Percentiles rank a stretch among this genome's conserved stretches.
phyloP scores from a whole-genome alignment of 2,329 filamentous ascomycete genomes.

The Pseudogymnoascus sp. region DNA sequence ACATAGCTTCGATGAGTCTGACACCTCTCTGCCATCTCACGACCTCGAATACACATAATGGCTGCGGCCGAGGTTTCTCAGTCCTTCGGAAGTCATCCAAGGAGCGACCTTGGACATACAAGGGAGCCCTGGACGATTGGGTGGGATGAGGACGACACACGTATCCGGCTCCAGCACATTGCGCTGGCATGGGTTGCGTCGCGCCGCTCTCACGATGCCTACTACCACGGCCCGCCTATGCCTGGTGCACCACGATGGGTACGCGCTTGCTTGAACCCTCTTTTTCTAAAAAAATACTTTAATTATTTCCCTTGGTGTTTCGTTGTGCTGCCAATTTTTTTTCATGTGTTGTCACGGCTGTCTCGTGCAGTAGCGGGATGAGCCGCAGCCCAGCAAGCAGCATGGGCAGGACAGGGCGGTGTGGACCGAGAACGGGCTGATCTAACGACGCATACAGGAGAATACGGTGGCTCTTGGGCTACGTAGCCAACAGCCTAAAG shows the following conservation, averaged over 20 bases:
- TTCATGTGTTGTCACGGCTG: constrained; percentile 20
- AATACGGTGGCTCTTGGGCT: constrained; percentile 22
- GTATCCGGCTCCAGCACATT: constrained; percentile 31
- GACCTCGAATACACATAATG: constrained; percentile 35
- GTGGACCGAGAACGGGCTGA: constrained; percentile 25
- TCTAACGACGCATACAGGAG: constrained; percentile 28
- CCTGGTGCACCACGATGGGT: constrained; percentile 1
- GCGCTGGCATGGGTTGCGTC: constrained; percentile 30
- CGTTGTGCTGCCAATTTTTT: constrained; percentile 1
- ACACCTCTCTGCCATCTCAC: constrained; percentile 24
- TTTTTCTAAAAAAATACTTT: not conserved
- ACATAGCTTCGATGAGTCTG: constrained; percentile 31
- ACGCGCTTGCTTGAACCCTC: not conserved
- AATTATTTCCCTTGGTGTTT: not conserved
- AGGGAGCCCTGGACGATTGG: constrained; percentile 38
- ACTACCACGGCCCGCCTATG: not conserved
- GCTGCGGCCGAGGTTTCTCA: constrained; percentile 38
- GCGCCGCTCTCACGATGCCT: constrained; percentile 14
- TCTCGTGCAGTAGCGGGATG: constrained; percentile 28
- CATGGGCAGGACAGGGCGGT: constrained; percentile 20
- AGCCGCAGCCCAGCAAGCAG: constrained; percentile 16
- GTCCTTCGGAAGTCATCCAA: constrained; percentile 34
- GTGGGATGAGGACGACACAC: constrained; percentile 35
- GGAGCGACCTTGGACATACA: constrained; percentile 35
- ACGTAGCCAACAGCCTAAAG: constrained; percentile 22